These are phyloP conservation scores for Calonectria crousiana DNA, from an alignment of 2,329 filamentous ascomycete genomes.

Conservation along the genomic window DNA sequence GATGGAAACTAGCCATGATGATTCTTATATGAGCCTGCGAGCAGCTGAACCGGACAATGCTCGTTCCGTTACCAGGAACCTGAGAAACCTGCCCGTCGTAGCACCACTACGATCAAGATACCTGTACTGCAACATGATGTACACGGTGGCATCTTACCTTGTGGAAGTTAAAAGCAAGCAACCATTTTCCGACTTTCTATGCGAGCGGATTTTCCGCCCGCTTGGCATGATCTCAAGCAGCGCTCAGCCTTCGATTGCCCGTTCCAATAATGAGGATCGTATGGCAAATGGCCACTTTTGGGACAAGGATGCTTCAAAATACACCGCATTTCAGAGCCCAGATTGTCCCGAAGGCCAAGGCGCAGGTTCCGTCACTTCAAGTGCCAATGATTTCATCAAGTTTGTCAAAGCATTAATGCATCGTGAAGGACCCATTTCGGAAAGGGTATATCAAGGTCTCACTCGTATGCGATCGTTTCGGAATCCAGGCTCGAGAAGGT, in stretches of 20 bases:
- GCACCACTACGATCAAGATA: constrained; percentile 39
- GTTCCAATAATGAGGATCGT: constrained; percentile 28
- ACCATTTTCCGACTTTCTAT: constrained; percentile 39
- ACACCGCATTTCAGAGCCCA: not conserved
- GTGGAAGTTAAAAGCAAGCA: constrained; percentile 35
- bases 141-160: constrained; percentile 40
- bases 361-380: constrained; percentile 46
- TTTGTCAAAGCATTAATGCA: constrained; percentile 46
- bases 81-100: constrained; percentile 41
- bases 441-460: constrained; percentile 40
- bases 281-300: constrained; percentile 29
- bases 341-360: constrained; percentile 45
- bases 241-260: constrained; percentile 36
- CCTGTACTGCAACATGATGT: constrained; percentile 47
- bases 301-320: constrained; percentile 9
- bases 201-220: constrained; percentile 38
- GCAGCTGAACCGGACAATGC: constrained; percentile 36
- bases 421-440: constrained; percentile 36
- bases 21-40: constrained; percentile 36
- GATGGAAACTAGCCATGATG: constrained; percentile 35
- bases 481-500: constrained; percentile 22
- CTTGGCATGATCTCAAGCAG: constrained; percentile 43
- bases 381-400: constrained; percentile 45
- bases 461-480: constrained; percentile 32
- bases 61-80: constrained; percentile 42